phyloP scores from a whole-genome alignment of 148 eudicot species.

The Salicornia ramosissima region DNA sequence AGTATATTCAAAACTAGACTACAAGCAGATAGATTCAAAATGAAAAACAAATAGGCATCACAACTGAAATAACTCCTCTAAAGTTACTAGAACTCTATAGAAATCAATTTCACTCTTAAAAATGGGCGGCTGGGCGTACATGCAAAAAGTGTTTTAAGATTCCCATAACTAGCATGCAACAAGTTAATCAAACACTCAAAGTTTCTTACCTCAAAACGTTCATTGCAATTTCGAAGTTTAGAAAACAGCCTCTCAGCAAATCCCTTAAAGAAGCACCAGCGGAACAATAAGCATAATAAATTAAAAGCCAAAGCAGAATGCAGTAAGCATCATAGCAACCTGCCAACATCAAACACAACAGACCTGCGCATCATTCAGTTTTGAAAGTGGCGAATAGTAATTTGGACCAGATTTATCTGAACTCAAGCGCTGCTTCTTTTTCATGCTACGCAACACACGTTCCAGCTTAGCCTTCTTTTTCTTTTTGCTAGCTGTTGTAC shows the following conservation, averaged over 20 bases:
- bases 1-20: no score
- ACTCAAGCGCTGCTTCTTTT: constrained; percentile 68
- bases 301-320: neutral
- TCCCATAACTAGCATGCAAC: no score
- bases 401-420: constrained; percentile 56
- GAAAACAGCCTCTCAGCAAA: constrained; percentile 87
- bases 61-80: no score
- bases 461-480: constrained; percentile 89
- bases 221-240: constrained; percentile 73
- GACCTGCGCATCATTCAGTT: constrained; percentile 94
- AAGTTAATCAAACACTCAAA: constrained; percentile 11
- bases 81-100: no score
- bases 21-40: no score
- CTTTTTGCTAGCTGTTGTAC: constrained; percentile 90
- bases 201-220: constrained; percentile 74
- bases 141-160: no score
- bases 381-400: constrained; percentile 83
- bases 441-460: constrained; percentile 89
- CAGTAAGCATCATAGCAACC: neutral
- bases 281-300: neutral
- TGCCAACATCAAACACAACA: constrained; percentile 16
- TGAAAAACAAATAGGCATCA: no score
- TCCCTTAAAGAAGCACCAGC: constrained; percentile 46
- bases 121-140: no score
- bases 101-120: no score